A percentile compares a stretch with the other conserved stretches of the same genome.
Conservation (phyloP, 371 early-diverging fungal genomes). For the Syncephalastrum monosporum region DNA sequence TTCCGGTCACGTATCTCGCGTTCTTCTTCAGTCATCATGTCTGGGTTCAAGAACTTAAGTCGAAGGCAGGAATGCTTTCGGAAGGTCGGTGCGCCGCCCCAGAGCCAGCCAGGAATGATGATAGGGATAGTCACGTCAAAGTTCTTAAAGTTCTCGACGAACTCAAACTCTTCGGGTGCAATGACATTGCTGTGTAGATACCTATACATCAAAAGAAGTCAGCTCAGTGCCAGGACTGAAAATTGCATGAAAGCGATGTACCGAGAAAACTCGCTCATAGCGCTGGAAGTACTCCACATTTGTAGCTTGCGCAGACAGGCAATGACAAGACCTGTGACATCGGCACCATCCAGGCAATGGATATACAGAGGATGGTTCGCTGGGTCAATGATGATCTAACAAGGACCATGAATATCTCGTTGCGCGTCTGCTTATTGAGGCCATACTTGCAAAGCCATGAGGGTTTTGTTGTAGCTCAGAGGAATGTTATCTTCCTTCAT, state of each 20-base stretch:
- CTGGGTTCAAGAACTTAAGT: constrained; percentile 54
- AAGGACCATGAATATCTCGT: no score
- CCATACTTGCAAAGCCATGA: constrained; percentile 70
- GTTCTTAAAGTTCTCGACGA: constrained; percentile 80
- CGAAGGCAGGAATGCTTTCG: constrained; percentile 62
- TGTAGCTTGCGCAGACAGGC: constrained; percentile 89
- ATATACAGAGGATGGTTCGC: constrained; percentile 78
- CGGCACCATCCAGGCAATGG: constrained; percentile 90
- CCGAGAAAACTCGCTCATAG: constrained; percentile 74
- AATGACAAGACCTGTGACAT: constrained; percentile 84
- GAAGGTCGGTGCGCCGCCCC: constrained; percentile 66
- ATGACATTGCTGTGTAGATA: constrained; percentile 78
- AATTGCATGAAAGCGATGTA: constrained; percentile 22
- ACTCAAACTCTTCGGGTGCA: constrained; percentile 84
- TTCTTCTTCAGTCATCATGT: constrained; percentile 52
- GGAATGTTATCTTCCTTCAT: constrained; percentile 89
- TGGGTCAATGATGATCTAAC: constrained; percentile 74
- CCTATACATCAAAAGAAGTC: constrained; percentile 21
- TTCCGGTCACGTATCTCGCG: constrained; percentile 37
- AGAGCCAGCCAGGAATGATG: constrained; percentile 77
- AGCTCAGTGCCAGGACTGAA: neutral
- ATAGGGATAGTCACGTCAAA: constrained; percentile 70
- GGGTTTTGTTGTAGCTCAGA: constrained; percentile 73
- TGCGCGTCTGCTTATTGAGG: neutral
- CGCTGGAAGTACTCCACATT: constrained; percentile 78